A percentile compares a stretch with the other conserved stretches of the same genome.
These are phyloP conservation scores for Gamsiella multidivaricata DNA, from an alignment of 192 early-diverging fungal genomes.

Conservation along the genomic window DNA sequence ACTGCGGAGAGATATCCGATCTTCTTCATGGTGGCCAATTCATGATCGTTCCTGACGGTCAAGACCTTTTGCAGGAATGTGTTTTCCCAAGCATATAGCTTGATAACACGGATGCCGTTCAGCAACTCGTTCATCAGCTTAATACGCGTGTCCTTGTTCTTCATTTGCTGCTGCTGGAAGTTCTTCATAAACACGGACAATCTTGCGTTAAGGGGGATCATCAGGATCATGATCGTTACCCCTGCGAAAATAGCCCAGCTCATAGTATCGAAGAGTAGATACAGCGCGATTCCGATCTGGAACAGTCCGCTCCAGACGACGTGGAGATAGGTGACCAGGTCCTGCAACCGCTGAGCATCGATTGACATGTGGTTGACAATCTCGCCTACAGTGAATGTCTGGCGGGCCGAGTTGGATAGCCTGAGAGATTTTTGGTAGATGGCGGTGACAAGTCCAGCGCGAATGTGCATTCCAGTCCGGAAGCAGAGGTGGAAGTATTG, in stretches of 20 bases:
- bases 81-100: conserved; percentile 94
- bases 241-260: conserved; percentile 88
- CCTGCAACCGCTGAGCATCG: conserved; percentile 71
- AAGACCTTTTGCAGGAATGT: conserved; percentile 79
- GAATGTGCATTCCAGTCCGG: conserved; percentile 77
- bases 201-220: conserved; percentile 80
- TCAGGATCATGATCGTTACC: conserved; percentile 82
- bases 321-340: conserved; percentile 77
- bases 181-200: conserved; percentile 72
- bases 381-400: conserved; percentile 73
- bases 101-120: conserved; percentile 94
- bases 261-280: conserved; percentile 83
- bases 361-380: conserved; percentile 74
- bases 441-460: conserved; percentile 79
- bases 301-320: conserved; percentile 81
- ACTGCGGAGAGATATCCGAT: conserved; percentile 76
- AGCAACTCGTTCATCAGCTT: conserved; percentile 78
- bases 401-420: conserved; percentile 83
- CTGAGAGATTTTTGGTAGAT: conserved; percentile 88
- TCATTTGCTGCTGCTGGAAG: conserved; percentile 86
- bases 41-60: conserved; percentile 76
- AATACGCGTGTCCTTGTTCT: conserved; percentile 71
- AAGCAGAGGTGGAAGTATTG: conserved; percentile 91
- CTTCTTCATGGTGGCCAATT: conserved; percentile 80
- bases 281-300: conserved; percentile 80